phyloP scores from a whole-genome alignment of 176 grass and related monocot species.

The Carex kokanica region DNA sequence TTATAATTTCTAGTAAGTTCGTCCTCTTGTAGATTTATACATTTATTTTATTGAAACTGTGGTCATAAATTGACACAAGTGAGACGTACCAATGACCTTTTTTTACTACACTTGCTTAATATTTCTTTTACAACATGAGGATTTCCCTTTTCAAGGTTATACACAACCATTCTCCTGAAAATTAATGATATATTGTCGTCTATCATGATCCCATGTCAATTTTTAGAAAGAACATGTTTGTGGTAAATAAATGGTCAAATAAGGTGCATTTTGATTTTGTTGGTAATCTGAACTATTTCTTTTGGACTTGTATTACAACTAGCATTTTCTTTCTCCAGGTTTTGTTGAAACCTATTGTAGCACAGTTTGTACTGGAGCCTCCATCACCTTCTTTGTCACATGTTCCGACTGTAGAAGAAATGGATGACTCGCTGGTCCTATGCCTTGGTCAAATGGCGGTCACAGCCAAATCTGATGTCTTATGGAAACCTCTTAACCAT shows the following conservation, averaged over 20 bases:
- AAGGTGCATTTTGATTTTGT: background rate
- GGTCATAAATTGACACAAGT: background rate
- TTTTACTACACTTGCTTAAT: background rate
- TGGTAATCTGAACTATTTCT: background rate
- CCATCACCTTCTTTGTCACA: constrained; percentile 36
- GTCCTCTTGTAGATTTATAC: background rate
- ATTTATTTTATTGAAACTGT: background rate
- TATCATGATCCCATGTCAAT: background rate
- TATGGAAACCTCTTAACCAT: constrained; percentile 95
- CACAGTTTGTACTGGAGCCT: constrained; percentile 53
- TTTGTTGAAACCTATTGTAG: constrained; percentile 69
- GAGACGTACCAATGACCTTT: background rate
- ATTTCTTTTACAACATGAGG: background rate
- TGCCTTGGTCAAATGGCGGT: constrained; percentile 94
- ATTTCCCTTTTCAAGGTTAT: background rate
- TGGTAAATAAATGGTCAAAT: background rate
- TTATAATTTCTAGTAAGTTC: background rate
- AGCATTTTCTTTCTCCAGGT: constrained; percentile 35
- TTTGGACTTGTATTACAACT: background rate
- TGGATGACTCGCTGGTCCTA: constrained; percentile 63
- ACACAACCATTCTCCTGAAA: background rate
- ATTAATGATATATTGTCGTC: background rate
- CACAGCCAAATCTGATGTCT: constrained; percentile 73
- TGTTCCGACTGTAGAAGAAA: constrained; percentile 58
- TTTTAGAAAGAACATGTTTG: background rate